Evolutionary conservation across 2,329 filamentous ascomycete species (phyloP).

Genomic region (Ceratocystiopsis brevicomis): DNA sequence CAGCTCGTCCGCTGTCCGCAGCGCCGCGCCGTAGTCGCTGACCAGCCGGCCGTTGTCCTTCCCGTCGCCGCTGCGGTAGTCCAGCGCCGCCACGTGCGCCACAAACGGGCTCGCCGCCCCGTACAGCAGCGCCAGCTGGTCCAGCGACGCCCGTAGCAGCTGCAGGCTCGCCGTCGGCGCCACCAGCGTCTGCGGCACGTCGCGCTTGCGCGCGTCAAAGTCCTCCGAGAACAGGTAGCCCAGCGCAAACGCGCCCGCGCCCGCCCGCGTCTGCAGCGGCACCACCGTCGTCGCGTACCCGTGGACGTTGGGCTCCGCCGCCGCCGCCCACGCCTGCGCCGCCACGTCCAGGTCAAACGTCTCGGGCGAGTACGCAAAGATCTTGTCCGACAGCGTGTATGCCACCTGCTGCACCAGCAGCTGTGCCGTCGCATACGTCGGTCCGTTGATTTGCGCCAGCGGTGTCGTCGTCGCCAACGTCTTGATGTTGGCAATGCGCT

Average conservation of each 20-base stretch:
- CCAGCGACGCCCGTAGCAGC: slow-evolving; percentile 63
- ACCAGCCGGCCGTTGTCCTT: slow-evolving; percentile 44
- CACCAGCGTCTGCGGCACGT: slow-evolving; percentile 78
- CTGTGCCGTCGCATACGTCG: slow-evolving; percentile 85
- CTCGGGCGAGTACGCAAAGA: slow-evolving; percentile 91
- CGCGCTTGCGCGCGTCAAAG: slow-evolving; percentile 78
- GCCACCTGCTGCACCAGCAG: slow-evolving; percentile 89
- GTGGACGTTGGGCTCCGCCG: slow-evolving; percentile 59
- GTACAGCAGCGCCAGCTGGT: slow-evolving; percentile 84
- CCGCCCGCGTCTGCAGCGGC: slow-evolving; percentile 68
- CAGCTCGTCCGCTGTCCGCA: slow-evolving; percentile 73
- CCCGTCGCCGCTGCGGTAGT: slow-evolving; percentile 40
- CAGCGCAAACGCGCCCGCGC: slow-evolving; percentile 77
- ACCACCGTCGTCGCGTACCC: slow-evolving; percentile 63
- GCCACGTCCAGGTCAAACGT: slow-evolving; percentile 81
- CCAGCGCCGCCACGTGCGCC: slow-evolving; percentile 76
- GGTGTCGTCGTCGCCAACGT: slow-evolving; percentile 25
- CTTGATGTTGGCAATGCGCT: slow-evolving; percentile 12
- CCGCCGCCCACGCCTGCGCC: slow-evolving; percentile 54
- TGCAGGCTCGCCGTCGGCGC: slow-evolving; percentile 69
- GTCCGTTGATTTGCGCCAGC: slow-evolving; percentile 27
- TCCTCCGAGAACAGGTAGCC: slow-evolving; percentile 97
- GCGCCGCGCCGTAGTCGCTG: slow-evolving; percentile 66
- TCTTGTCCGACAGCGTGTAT: slow-evolving; percentile 86
- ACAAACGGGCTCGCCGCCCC: slow-evolving; percentile 83